A percentile compares a stretch with the other conserved stretches of the same genome.
Evolutionary conservation across 495 filamentous ascomycete genomes (phyloP).

Genomic region (Hypoxylon lienhwacheense): DNA sequence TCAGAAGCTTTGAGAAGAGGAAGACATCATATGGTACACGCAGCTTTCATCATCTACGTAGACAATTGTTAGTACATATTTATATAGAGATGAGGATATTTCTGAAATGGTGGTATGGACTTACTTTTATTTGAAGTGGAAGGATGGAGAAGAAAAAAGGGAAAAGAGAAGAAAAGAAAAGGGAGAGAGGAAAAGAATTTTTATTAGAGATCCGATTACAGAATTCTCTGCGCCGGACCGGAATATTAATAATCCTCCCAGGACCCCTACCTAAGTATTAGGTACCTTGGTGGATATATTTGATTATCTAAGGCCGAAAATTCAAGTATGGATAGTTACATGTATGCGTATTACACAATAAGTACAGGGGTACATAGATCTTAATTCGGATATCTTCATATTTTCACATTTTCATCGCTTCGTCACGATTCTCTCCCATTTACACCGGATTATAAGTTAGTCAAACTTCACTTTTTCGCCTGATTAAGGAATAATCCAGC

Average conservation of each 20-base stretch:
- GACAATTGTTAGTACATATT: slow-evolving; percentile 46
- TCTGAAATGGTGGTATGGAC: slow-evolving; percentile 40
- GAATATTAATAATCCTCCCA: slow-evolving; percentile 23
- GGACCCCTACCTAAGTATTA: too few species aligned
- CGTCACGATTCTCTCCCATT: too few species aligned
- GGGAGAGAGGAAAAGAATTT: slow-evolving; percentile 37
- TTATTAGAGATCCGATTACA: slow-evolving; percentile 5
- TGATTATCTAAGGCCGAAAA: not conserved
- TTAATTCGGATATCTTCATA: not conserved
- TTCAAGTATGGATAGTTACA: not conserved
- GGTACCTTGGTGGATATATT: too few species aligned
- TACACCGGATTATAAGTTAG: not conserved
- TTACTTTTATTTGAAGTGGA: slow-evolving; percentile 94
- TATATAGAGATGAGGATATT: slow-evolving; percentile 2
- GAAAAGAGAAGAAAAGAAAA: slow-evolving; percentile 45
- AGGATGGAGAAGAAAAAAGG: slow-evolving; percentile 80
- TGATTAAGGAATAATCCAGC: not conserved
- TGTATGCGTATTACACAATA: too few species aligned
- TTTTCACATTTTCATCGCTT: not conserved
- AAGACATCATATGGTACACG: slow-evolving; percentile 86
- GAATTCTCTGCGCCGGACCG: slow-evolving; percentile 26
- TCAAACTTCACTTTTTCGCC: not conserved
- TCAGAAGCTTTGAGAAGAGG: slow-evolving; percentile 64
- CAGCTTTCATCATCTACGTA: slow-evolving; percentile 97
- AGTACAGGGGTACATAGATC: too few species aligned